phyloP scores from a whole-genome alignment of 768 basidiomycete species.

The Sporobolomyces roseus region DNA sequence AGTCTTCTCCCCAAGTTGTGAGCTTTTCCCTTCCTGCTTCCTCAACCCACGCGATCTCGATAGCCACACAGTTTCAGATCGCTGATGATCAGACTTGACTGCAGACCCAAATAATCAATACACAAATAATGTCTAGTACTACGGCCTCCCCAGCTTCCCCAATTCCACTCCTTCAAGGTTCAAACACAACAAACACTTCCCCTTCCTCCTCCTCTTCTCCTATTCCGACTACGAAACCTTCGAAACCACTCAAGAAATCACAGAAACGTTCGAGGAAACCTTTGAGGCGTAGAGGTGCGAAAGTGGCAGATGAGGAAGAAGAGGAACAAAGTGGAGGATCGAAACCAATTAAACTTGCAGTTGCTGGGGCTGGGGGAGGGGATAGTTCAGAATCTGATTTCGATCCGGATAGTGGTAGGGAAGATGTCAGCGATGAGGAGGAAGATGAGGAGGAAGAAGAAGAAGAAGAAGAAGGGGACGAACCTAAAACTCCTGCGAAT shows the following conservation, averaged over 20 bases:
- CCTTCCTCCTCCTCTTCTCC: neutral
- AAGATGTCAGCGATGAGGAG: slow-evolving; percentile 12
- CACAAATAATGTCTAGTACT: neutral
- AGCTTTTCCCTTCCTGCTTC: neutral
- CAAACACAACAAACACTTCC: neutral
- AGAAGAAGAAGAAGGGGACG: slow-evolving; percentile 3
- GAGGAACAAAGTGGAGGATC: slow-evolving; percentile 9
- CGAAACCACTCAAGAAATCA: neutral
- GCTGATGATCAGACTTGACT: too few relatives aligned
- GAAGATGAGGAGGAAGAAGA: neutral
- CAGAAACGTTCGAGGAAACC: slow-evolving; percentile 19
- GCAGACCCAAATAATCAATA: neutral
- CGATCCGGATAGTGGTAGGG: slow-evolving; percentile 14
- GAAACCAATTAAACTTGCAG: neutral
- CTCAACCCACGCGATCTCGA: neutral
- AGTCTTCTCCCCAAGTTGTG: too few relatives aligned
- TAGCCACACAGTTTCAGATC: too few relatives aligned
- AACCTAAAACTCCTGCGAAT: neutral
- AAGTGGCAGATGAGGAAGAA: slow-evolving; percentile 1
- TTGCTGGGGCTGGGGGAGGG: neutral
- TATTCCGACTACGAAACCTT: neutral
- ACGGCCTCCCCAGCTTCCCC: neutral
- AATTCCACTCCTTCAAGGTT: neutral
- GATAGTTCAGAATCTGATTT: neutral
- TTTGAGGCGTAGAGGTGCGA: slow-evolving; percentile 18